Evolutionary conservation across 805 yeast genomes (phyloP).

Genomic region (Candida namnaoensis): DNA sequence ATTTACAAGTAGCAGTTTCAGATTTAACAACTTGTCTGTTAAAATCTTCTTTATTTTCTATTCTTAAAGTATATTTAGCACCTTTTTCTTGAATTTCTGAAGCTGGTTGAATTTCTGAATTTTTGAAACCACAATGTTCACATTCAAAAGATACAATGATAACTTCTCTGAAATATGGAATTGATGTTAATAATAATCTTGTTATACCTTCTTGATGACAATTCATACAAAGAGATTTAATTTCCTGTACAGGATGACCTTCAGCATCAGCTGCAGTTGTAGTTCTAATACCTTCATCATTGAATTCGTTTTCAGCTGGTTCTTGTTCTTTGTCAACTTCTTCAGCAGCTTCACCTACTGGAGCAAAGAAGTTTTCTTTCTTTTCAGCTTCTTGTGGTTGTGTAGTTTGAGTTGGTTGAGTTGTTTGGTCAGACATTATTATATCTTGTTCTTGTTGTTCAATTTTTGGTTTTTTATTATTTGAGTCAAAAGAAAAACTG

Average conservation of each 20-base stretch:
- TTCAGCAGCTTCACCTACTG: constrained; percentile 55
- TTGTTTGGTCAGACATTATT: constrained; percentile 2
- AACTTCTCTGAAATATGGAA: constrained; percentile 88
- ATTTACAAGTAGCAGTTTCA: constrained; percentile 74
- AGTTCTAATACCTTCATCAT: constrained; percentile 37
- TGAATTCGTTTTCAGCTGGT: constrained; percentile 11
- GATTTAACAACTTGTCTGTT: constrained; percentile 89
- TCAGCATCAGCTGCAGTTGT: constrained; percentile 79
- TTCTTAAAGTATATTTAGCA: constrained; percentile 54
- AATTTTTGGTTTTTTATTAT: constrained; percentile 7
- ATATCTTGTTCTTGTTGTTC: constrained; percentile 1
- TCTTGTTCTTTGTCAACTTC: constrained; percentile 28
- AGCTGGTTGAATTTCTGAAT: constrained; percentile 95
- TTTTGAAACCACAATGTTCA: constrained; percentile 88
- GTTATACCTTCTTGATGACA: constrained; percentile 85
- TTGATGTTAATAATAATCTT: constrained; percentile 72
- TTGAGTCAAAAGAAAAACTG: too few relatives aligned
- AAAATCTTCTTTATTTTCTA: constrained; percentile 66
- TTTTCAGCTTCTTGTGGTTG: constrained; percentile 10
- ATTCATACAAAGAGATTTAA: constrained; percentile 93
- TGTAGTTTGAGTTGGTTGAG: background rate
- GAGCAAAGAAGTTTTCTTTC: constrained; percentile 37
- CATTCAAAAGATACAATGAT: constrained; percentile 93
- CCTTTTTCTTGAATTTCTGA: constrained; percentile 88
- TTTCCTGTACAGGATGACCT: constrained; percentile 93